phyloP scores from a whole-genome alignment of 306 rosid genomes.

The Dalbergia cultrata region DNA sequence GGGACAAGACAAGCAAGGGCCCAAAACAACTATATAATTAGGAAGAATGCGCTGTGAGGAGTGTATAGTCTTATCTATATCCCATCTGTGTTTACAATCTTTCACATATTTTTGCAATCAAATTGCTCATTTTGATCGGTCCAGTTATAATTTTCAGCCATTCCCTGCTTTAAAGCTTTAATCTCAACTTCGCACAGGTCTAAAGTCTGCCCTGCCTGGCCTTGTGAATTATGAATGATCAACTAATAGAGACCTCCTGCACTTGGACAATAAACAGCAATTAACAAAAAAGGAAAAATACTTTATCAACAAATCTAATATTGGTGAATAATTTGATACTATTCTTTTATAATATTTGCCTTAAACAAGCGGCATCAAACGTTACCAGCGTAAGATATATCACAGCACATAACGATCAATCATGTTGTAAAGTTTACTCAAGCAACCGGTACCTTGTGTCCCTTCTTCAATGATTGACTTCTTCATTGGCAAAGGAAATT shows the following conservation, averaged over 20 bases:
- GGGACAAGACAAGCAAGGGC: too few species aligned
- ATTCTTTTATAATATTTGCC: neutral
- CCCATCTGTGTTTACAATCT: neutral
- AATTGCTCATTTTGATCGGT: too few species aligned
- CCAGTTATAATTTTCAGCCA: too few species aligned
- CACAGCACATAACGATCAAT: neutral
- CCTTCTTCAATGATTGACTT: constrained; percentile 31
- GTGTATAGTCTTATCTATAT: too few species aligned
- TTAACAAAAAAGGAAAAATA: neutral
- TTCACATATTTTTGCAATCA: too few species aligned
- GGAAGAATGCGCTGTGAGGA: neutral
- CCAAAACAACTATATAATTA: too few species aligned
- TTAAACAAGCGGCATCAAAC: neutral
- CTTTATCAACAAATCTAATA: neutral
- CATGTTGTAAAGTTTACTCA: constrained; percentile 22
- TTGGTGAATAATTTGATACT: neutral
- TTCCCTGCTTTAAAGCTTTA: too few species aligned
- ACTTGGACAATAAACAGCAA: neutral
- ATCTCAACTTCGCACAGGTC: too few species aligned
- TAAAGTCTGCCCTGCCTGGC: too few species aligned
- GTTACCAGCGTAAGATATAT: constrained; percentile 19
- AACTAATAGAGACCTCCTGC: neutral
- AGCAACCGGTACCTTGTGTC: neutral
- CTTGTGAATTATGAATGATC: too few species aligned
- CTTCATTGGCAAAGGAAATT: neutral